Evolutionary conservation across 306 rosid genomes (phyloP), one percentile per base, ranked within the genome.

Genomic region (Begonia fuchsioides): DNA sequence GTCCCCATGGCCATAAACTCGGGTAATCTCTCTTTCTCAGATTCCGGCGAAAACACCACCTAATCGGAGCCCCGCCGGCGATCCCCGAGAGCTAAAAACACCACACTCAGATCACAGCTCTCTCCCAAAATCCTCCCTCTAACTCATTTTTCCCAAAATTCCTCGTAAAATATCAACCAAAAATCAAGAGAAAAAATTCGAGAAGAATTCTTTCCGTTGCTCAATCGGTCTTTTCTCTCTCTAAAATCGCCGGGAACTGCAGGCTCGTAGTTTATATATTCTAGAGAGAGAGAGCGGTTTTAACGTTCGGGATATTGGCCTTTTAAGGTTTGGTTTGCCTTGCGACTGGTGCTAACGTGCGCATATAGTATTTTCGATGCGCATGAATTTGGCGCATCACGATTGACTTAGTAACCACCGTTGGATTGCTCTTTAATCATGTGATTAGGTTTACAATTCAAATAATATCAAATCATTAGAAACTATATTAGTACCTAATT

Each of bases 1-100:
- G 80, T 68, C 38, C 73, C 83, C 71, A 66, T 73, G 39, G 77
- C 94, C 94, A 74, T 71, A 47, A 55, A 50, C 65, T 50, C 43
- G 16, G 47, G 51, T 26, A 39, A 43, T 38, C 39, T 9, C 15
- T 40, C 47, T 54, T 56, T 58, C 66, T 57, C 57, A 55, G 16
- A 19, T 54, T 13, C 79, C 44, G 59, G 53, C 54, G 52, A 35
- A 63, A 54, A 76, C 73, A 88, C 93, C 90, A 84, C 79, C 68
- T 8, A 50, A 13, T 52, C 40, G 35, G 8, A 4, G 35, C 35
- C 3, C 8, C 35, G 35, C 35, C 35, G 35, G 35, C 4, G 17
- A 32, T 44, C 49, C 48, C 44, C 8, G 26, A 13, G 32, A 50
- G 11, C 18, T 16, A 40, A 17, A 1, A 12, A 44, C 13, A 26